Percentiles rank a stretch among this genome's conserved stretches.
phyloP scores from a whole-genome alignment of 2,329 filamentous ascomycete species.

The Microsporum ferrugineum region DNA sequence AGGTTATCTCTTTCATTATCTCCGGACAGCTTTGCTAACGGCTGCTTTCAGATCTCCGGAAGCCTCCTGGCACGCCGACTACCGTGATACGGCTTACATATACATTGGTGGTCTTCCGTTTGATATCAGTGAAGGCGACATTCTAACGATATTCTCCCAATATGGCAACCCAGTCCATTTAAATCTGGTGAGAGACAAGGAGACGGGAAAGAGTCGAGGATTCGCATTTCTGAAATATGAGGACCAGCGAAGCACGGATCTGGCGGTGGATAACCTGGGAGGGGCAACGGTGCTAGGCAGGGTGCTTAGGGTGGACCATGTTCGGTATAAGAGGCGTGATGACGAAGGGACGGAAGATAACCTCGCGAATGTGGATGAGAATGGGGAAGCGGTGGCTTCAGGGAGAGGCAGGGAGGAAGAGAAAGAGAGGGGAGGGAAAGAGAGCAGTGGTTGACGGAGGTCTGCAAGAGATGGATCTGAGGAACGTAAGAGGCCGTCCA shows the following conservation, averaged over 20 bases:
- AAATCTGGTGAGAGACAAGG: conserved; percentile 85
- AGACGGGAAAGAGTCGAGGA: conserved; percentile 86
- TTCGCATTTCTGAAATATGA: conserved; percentile 98
- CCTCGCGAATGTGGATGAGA: conserved; percentile 37
- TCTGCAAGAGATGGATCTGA: conserved; percentile 16
- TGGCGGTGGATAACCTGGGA: conserved; percentile 91
- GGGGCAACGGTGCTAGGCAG: conserved; percentile 74
- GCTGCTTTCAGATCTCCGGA: conserved; percentile 52
- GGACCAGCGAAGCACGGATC: conserved; percentile 87
- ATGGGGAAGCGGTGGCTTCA: conserved; percentile 20
- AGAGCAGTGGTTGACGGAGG: background rate
- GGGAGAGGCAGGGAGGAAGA: conserved; percentile 22
- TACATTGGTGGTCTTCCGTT: conserved; percentile 92
- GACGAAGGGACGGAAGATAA: conserved; percentile 46
- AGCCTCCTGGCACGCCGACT: conserved; percentile 94
- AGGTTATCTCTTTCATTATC: conserved; percentile 25
- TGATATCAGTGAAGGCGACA: conserved; percentile 87
- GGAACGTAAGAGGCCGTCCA: conserved; percentile 22
- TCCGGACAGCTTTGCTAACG: background rate
- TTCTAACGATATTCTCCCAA: conserved; percentile 93
- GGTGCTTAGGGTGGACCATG: conserved; percentile 79
- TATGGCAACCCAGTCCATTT: conserved; percentile 91
- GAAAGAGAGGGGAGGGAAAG: conserved; percentile 25
- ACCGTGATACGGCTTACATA: conserved; percentile 91
- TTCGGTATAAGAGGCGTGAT: conserved; percentile 78